Base-by-base conservation (phyloP, 2,329 filamentous ascomycete genomes). In the Exophiala mesophila region DNA sequence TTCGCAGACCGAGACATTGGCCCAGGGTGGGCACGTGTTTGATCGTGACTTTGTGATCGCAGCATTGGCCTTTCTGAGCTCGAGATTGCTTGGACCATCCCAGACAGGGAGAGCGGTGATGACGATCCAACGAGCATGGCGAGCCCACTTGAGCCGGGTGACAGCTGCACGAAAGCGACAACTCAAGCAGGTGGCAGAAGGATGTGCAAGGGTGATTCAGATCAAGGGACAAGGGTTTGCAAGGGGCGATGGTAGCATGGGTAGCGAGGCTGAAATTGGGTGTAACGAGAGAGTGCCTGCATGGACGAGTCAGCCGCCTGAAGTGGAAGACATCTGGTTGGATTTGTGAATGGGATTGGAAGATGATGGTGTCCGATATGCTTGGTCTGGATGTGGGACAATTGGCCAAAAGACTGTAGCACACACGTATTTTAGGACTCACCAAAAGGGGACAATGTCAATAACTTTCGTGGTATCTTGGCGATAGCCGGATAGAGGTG, bases 41-140 rank as follows among this genome's bases (percentile, higher is more conserved):
- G 70, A 73, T 42, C 63, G 64, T 18, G 69, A 74, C 51, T 79
- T 77, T 48, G 77, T 74, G 0, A 57, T 79, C 18, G 70, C 74
- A 2, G 70, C 73, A 2, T 69, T 82, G 5, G 69, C 76, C 3
- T 80, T 80, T 57, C 68, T 82, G 4, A 77, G 76, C 30, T 78
- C 74, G 3, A 69, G 77, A 29, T 62, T 82, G 1, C 63, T 82
- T 3, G 69, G 72, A 0, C 65, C 76, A 4, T 69, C 70, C 1
- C 66, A 66, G 42, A 62, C 61, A 9, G 63, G 68, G 44, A 68
- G 71, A 31, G 77, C 77, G 2, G 76, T 76, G 1, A 57, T 63
- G 2, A 63, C 64, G 0, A 68, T 82, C 12, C 77, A 82, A 55
- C 62, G 63, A 12, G 65, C 66, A 5, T 80, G 71, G 63, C 70